Percentiles rank a stretch among this genome's conserved stretches.
Evolutionary conservation across 495 filamentous ascomycete species (phyloP).

Genomic region (Daldinia loculata): DNA sequence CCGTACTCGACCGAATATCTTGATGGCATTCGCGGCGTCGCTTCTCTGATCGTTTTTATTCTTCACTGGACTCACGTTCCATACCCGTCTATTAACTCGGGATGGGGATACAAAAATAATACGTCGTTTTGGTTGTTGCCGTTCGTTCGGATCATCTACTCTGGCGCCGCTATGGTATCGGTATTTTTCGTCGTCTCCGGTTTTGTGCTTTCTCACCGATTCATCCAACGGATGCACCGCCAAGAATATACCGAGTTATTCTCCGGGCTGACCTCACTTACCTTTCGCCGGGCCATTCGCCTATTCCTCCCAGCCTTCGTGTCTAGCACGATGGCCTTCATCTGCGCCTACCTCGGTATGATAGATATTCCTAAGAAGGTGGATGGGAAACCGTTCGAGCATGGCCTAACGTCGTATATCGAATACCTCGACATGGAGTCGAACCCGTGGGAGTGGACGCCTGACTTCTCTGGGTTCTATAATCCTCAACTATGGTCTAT

Average conservation of each 20-base stretch:
- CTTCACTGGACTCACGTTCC: conserved; percentile 53
- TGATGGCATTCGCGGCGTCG: conserved; percentile 59
- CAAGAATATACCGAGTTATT: conserved; percentile 46
- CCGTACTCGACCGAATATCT: conserved; percentile 56
- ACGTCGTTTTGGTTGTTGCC: conserved; percentile 62
- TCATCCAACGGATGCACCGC: conserved; percentile 48
- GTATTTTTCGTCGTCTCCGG: conserved; percentile 76
- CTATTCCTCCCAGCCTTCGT: conserved; percentile 67
- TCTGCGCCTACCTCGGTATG: conserved; percentile 63
- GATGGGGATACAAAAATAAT: conserved; percentile 55
- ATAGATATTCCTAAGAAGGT: conserved; percentile 47
- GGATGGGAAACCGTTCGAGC: conserved; percentile 49
- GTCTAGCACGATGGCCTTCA: conserved; percentile 62
- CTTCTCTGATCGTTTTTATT: conserved; percentile 60
- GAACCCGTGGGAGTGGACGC: conserved; percentile 44
- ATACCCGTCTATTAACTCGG: conserved; percentile 47
- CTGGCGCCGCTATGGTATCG: conserved; percentile 71
- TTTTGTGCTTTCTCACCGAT: conserved; percentile 69
- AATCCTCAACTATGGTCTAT: conserved; percentile 63
- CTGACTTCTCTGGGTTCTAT: conserved; percentile 46
- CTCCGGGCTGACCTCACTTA: conserved; percentile 61
- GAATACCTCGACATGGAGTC: conserved; percentile 50
- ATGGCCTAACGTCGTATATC: conserved; percentile 41
- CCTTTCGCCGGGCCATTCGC: conserved; percentile 68
- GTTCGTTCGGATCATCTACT: conserved; percentile 67